Conservation (phyloP, 2,329 filamentous ascomycete genomes). For the Fusarium sp. region DNA sequence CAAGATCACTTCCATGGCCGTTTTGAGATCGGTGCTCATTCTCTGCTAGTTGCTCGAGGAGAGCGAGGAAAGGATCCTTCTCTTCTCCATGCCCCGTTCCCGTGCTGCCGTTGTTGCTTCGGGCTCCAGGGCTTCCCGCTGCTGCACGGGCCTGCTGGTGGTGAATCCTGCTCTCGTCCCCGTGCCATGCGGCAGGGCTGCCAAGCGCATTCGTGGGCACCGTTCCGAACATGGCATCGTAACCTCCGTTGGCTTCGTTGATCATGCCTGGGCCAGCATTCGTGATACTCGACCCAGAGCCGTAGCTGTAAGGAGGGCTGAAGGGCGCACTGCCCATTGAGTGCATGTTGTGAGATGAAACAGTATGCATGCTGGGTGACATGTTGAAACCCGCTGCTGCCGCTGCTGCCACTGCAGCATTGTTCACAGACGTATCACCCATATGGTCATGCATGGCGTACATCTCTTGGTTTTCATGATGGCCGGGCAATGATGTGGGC, state of each 20-base stretch:
- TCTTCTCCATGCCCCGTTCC: conserved; percentile 67
- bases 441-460: conserved; percentile 50
- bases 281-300: conserved; percentile 46
- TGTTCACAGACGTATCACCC: conserved; percentile 50
- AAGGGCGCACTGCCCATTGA: conserved; percentile 51
- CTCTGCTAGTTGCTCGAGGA: conserved; percentile 84
- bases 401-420: conserved; percentile 51
- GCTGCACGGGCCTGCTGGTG: conserved; percentile 36
- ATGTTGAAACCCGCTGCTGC: conserved; percentile 53
- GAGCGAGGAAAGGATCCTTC: conserved; percentile 82
- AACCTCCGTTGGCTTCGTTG: conserved; percentile 53
- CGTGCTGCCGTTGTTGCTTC: conserved; percentile 63
- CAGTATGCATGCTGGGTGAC: conserved; percentile 37
- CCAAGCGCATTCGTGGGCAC: conserved; percentile 64
- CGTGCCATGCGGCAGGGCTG: conserved; percentile 64
- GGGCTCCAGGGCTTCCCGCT: conserved; percentile 56
- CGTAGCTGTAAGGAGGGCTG: conserved; percentile 57
- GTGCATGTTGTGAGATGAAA: conserved; percentile 45
- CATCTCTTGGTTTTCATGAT: conserved; percentile 50
- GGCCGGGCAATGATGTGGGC: conserved; percentile 51
- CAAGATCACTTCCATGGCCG: conserved; percentile 77
- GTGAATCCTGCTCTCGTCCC: conserved; percentile 49
- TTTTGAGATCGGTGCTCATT: conserved; percentile 72
- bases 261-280: conserved; percentile 45
- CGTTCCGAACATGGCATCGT: conserved; percentile 70